A percentile compares a stretch with the other conserved stretches of the same genome.
phyloP scores from a whole-genome alignment of 257 asterid genomes.

The Parsonsia alboflavescens region DNA sequence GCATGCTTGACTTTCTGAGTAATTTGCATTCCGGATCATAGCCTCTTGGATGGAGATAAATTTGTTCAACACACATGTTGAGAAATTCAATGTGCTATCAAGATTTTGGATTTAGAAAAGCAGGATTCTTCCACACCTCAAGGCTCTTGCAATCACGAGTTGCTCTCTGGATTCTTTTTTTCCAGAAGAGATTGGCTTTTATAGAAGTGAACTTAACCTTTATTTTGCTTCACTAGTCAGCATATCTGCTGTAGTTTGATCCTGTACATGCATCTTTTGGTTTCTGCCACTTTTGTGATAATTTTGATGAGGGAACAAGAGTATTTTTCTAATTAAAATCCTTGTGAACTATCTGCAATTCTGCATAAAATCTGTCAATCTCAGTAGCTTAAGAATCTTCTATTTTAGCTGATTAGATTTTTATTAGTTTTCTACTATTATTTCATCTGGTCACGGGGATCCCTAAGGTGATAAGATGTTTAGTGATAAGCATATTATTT shows the following conservation, averaged over 20 bases:
- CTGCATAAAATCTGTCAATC: neutral
- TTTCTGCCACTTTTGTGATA: neutral
- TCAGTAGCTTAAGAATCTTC: neutral
- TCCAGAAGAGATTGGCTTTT: neutral
- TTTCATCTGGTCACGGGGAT: neutral
- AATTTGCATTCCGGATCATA: neutral
- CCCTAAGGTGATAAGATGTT: neutral
- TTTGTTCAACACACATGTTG: neutral
- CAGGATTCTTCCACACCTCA: neutral
- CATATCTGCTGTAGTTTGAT: too few relatives aligned
- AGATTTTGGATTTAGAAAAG: neutral
- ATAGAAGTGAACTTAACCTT: neutral
- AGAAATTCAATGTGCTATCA: too few relatives aligned
- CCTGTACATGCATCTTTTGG: neutral
- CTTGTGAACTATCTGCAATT: neutral
- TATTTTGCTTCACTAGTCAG: neutral
- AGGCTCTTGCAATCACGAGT: neutral
- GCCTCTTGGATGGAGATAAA: neutral
- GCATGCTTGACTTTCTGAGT: neutral
- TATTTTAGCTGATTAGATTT: neutral
- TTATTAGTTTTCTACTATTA: neutral
- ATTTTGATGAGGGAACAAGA: neutral
- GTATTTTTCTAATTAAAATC: neutral
- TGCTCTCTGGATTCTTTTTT: neutral
- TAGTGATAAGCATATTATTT: neutral